Evolutionary conservation across 78 protist genomes (phyloP).

Genomic region (Tieghemostelium lacteum): DNA sequence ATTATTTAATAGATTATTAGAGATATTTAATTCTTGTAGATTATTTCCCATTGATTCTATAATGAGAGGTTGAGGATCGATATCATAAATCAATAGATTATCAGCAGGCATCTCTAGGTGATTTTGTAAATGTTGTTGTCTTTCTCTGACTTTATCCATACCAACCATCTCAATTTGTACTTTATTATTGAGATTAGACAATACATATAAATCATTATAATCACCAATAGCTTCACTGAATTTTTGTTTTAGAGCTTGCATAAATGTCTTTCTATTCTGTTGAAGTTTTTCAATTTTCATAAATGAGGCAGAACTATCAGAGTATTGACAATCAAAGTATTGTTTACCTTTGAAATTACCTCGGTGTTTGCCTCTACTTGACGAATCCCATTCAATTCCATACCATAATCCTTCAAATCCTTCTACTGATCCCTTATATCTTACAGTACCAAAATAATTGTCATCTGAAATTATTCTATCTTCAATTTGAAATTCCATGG

Average conservation of each 20-base stretch:
- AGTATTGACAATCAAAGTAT: slow-evolving; percentile 29
- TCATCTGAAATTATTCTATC: slow-evolving; percentile 56
- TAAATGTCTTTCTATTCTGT: neutral
- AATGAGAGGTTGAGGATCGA: slow-evolving; percentile 1
- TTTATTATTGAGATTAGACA: slow-evolving; percentile 16
- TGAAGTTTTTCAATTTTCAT: slow-evolving; percentile 41
- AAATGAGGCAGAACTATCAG: slow-evolving; percentile 36
- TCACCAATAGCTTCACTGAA: slow-evolving; percentile 4
- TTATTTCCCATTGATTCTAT: neutral
- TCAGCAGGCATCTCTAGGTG: neutral
- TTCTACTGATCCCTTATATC: slow-evolving; percentile 45
- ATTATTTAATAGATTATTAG: slow-evolving; percentile 16
- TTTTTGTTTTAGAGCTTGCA: neutral
- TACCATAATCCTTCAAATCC: slow-evolving; percentile 66
- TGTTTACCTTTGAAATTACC: slow-evolving; percentile 50
- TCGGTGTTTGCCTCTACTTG: slow-evolving; percentile 36
- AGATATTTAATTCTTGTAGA: slow-evolving; percentile 25
- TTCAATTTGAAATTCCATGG: neutral
- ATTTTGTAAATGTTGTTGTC: neutral
- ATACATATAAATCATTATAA: slow-evolving; percentile 41
- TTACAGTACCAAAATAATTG: slow-evolving; percentile 31
- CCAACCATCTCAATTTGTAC: slow-evolving; percentile 60
- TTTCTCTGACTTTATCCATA: slow-evolving; percentile 36
- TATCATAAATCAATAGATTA: neutral
- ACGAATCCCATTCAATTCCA: slow-evolving; percentile 58